A percentile compares a stretch with the other conserved stretches of the same genome.
Conservation (phyloP, 768 basidiomycete species). For the Serendipita indica region DNA sequence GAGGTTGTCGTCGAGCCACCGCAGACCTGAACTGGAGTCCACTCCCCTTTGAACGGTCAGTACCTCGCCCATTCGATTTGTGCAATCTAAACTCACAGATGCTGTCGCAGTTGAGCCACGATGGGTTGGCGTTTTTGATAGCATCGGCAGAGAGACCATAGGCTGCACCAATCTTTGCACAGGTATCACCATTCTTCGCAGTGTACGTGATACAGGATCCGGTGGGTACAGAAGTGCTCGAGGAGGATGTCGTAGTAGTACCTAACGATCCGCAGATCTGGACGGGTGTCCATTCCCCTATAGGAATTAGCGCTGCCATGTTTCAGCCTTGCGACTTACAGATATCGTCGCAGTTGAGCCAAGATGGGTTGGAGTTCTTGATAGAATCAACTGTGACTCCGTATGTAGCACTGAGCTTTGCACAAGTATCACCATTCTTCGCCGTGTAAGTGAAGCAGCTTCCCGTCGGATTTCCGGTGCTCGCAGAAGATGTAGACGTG, state of each 20-base stretch:
- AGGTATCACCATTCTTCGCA: neutral
- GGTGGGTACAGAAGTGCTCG: neutral
- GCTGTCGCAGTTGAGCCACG: neutral
- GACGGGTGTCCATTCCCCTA: neutral
- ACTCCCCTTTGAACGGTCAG: too few species aligned
- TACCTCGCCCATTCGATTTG: too few species aligned
- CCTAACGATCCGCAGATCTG: too few species aligned
- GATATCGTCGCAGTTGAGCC: neutral
- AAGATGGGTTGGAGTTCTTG: neutral
- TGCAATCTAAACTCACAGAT: constrained; percentile 4
- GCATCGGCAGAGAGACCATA: neutral
- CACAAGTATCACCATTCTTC: neutral
- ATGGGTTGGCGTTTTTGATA: neutral
- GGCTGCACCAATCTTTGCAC: neutral
- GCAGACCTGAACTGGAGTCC: too few species aligned
- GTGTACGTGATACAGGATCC: neutral
- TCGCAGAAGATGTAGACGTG: neutral
- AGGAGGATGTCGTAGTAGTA: neutral
- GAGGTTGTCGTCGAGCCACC: too few species aligned
- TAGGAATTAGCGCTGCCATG: neutral
- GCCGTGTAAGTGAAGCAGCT: neutral
- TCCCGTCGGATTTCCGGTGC: too few species aligned
- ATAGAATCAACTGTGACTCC: neutral
- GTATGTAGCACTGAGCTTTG: neutral
- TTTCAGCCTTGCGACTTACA: neutral